A percentile compares a stretch with the other conserved stretches of the same genome.
Conservation (phyloP, 1,284 basidiomycete species). For the Flammula alnicola region DNA sequence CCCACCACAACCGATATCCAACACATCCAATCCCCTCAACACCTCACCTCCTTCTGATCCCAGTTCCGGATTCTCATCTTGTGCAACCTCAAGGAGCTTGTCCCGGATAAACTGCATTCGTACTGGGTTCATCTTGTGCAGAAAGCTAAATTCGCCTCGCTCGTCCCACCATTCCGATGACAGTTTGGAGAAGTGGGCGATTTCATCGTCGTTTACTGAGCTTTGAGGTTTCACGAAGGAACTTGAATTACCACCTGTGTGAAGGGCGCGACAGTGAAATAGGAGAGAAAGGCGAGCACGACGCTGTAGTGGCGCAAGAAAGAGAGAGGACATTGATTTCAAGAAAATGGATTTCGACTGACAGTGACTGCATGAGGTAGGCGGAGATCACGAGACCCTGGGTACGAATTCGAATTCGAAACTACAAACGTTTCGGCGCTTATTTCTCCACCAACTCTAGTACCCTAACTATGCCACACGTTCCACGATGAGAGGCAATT, state of each 20-base stretch:
- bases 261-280: neutral
- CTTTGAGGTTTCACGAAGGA: neutral
- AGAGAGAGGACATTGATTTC: conserved; percentile 1
- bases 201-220: conserved; percentile 77
- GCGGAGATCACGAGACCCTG: too few relatives aligned
- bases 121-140: conserved; percentile 96
- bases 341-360: too few relatives aligned
- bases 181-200: conserved; percentile 91
- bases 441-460: too few relatives aligned
- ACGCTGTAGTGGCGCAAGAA: neutral
- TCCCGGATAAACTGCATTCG: conserved; percentile 86
- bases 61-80: conserved; percentile 54
- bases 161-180: conserved; percentile 98
- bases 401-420: too few relatives aligned
- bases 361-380: too few relatives aligned
- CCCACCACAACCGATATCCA: conserved; percentile 93
- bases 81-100: conserved; percentile 67
- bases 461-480: neutral
- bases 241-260: neutral
- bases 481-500: neutral
- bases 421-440: too few relatives aligned
- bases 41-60: conserved; percentile 33
- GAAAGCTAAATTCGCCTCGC: conserved; percentile 85
- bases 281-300: neutral
- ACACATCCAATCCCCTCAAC: conserved; percentile 62